These are phyloP conservation scores for Odontarrhena argentea DNA, from an alignment of 345 rosid genomes.

Conservation along the genomic window DNA sequence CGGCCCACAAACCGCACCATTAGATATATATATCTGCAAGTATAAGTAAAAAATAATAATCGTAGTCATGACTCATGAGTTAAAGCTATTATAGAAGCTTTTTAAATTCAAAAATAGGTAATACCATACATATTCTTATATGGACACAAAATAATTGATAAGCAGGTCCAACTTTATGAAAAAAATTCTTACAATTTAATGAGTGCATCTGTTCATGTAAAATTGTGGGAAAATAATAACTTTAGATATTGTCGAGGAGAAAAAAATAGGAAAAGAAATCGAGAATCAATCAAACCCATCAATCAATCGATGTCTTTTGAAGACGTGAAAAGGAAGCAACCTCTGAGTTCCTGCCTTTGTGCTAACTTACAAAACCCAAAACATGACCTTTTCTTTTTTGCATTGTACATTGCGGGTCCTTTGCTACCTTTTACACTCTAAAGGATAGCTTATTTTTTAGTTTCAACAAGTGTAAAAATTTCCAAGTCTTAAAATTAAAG, in stretches of 20 bases:
- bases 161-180: background rate
- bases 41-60: too few species aligned
- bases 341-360: conserved; percentile 35
- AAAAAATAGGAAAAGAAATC: conserved; percentile 37
- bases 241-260: conserved; percentile 24
- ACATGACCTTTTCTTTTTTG: conserved; percentile 27
- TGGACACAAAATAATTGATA: background rate
- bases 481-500: background rate
- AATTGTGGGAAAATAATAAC: background rate
- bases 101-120: conserved; percentile 5
- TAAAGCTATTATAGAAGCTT: conserved; percentile 10
- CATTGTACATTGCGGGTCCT: conserved; percentile 37
- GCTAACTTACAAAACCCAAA: conserved; percentile 33
- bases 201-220: conserved; percentile 4
- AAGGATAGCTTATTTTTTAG: too few species aligned
- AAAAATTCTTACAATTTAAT: background rate
- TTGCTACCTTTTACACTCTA: conserved; percentile 20
- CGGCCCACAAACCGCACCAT: too few species aligned
- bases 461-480: background rate
- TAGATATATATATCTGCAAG: too few species aligned
- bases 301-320: conserved; percentile 44
- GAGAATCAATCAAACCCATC: conserved; percentile 49
- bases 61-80: background rate
- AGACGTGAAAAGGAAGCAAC: conserved; percentile 73
- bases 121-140: background rate